Percentiles rank a stretch among this genome's conserved stretches.
Evolutionary conservation across 2,329 filamentous ascomycete genomes (phyloP).

Genomic region (Calonectria pseudoreteaudii): DNA sequence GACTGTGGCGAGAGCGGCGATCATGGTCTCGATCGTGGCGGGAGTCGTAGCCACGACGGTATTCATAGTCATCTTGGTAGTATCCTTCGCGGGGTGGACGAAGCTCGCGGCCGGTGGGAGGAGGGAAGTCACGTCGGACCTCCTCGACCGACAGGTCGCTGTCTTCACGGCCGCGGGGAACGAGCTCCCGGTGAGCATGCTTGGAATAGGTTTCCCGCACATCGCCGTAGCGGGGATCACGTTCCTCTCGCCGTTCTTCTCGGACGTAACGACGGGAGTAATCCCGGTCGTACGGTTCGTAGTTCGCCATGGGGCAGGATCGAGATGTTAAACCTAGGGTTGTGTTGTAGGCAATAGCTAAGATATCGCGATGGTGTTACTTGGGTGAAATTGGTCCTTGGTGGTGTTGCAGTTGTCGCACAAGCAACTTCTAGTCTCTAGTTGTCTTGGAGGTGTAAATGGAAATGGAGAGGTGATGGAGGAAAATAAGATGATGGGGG

Average conservation of each 20-base stretch:
- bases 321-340: background rate
- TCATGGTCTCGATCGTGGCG: constrained; percentile 55
- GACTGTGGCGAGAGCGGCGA: constrained; percentile 58
- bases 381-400: background rate
- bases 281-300: constrained; percentile 67
- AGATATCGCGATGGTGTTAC: background rate
- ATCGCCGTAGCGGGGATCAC: constrained; percentile 66
- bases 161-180: constrained; percentile 74
- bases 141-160: constrained; percentile 84
- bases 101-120: constrained; percentile 66
- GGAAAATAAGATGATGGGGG: background rate
- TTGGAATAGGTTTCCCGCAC: constrained; percentile 62
- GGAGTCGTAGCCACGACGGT: constrained; percentile 62
- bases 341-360: background rate
- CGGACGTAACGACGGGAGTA: constrained; percentile 64
- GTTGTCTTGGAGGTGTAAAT: background rate
- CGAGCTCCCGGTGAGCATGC: constrained; percentile 62
- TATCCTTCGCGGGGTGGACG: constrained; percentile 73
- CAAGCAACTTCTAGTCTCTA: background rate
- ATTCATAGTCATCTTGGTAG: constrained; percentile 66
- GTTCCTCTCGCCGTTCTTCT: constrained; percentile 64
- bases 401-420: background rate
- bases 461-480: background rate
- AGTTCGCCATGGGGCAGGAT: constrained; percentile 53
- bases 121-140: constrained; percentile 85